Conservation (phyloP, 805 yeast genomes). For the Schizosaccharomyces osmophilus region DNA sequence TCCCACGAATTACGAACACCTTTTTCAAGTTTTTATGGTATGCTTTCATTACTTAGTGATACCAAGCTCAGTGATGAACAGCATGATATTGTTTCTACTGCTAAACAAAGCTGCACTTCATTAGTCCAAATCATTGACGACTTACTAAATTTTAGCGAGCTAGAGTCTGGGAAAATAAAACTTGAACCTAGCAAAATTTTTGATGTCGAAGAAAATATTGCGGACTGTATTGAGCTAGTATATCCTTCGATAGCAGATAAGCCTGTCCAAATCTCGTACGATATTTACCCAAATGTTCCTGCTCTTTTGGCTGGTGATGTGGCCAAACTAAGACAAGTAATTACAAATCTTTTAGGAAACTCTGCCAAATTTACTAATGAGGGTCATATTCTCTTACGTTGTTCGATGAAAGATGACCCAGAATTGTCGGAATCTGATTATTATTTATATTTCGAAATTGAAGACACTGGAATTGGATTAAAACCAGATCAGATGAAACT, state of each 20-base stretch:
- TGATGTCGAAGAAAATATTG: slow-evolving; percentile 23
- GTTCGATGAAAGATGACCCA: slow-evolving; percentile 11
- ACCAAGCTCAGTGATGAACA: slow-evolving; percentile 22
- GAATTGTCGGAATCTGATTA: slow-evolving; percentile 14
- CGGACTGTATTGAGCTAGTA: slow-evolving; percentile 22
- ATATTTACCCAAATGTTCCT: slow-evolving; percentile 14
- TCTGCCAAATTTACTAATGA: slow-evolving; percentile 26
- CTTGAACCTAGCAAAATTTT: slow-evolving; percentile 21
- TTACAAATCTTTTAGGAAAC: slow-evolving; percentile 28
- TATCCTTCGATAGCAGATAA: slow-evolving; percentile 24
- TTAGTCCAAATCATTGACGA: slow-evolving; percentile 30
- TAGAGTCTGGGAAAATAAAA: slow-evolving; percentile 29
- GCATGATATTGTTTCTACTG: slow-evolving; percentile 28
- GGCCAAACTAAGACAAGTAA: slow-evolving; percentile 26
- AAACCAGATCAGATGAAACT: slow-evolving; percentile 21
- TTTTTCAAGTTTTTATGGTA: slow-evolving; percentile 26
- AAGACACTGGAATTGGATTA: slow-evolving; percentile 30
- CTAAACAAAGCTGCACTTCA: slow-evolving; percentile 26
- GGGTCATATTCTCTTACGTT: slow-evolving; percentile 21
- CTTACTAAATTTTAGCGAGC: slow-evolving; percentile 28
- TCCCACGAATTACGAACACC: slow-evolving; percentile 35
- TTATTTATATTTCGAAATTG: slow-evolving; percentile 15
- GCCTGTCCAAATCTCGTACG: slow-evolving; percentile 22
- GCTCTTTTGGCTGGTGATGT: slow-evolving; percentile 23
- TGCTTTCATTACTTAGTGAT: slow-evolving; percentile 25